Conservation (phyloP, 208 protist genomes). For the Blechomonas ayalai region DNA sequence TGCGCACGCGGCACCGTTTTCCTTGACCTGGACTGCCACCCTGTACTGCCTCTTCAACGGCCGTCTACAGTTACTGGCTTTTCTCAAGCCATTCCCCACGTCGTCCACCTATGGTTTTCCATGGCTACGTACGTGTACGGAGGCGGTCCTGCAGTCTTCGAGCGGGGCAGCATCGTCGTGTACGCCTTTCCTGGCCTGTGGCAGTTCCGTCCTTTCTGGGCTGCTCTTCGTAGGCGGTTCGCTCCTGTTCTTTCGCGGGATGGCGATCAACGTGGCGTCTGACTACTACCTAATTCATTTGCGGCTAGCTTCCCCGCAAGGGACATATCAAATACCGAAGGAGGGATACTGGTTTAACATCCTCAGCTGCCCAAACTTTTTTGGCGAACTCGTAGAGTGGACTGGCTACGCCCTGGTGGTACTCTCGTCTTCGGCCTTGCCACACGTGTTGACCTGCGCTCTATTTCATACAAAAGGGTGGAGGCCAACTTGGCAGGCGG, state of each 20-base stretch:
- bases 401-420: constrained; percentile 44
- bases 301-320: constrained; percentile 2
- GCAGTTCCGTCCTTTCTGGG: constrained; percentile 1
- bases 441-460: background rate
- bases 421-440: constrained; percentile 14
- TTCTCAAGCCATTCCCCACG: background rate
- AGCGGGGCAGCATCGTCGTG: background rate
- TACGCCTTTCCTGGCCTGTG: constrained; percentile 4
- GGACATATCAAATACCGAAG: constrained; percentile 42
- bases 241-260: constrained; percentile 37
- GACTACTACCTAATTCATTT: constrained; percentile 50
- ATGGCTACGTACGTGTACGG: background rate
- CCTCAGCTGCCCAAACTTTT: constrained; percentile 80
- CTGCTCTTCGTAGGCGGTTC: constrained; percentile 18
- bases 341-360: constrained; percentile 48
- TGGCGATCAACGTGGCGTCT: constrained; percentile 30
- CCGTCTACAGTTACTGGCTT: constrained; percentile 61
- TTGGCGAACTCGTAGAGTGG: constrained; percentile 79
- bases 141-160: no score
- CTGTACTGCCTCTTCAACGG: constrained; percentile 79
- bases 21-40: constrained; percentile 45
- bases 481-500: background rate
- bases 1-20: constrained; percentile 33
- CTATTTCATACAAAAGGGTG: background rate
- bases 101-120: background rate